A percentile compares a stretch with the other conserved stretches of the same genome.
These are phyloP conservation scores for Taiozyma sp. DNA, from an alignment of 1,139 yeast genomes.

Conservation along the genomic window DNA sequence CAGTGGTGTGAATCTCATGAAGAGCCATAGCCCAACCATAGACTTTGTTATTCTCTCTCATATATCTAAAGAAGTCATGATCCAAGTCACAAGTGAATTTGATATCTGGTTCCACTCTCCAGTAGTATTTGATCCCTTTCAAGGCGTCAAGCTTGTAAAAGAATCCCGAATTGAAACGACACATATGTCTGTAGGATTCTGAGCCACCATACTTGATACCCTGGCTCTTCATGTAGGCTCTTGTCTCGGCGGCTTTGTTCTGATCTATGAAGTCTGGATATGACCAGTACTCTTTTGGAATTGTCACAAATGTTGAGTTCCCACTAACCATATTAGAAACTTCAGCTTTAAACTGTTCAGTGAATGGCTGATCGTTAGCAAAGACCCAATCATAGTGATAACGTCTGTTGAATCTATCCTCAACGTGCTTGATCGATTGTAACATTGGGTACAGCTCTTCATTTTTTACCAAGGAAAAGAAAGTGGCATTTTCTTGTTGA, in stretches of 20 bases:
- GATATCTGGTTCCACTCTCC: conserved; percentile 61
- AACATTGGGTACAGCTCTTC: conserved; percentile 42
- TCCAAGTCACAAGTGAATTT: conserved; percentile 49
- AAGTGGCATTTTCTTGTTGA: conserved; percentile 42
- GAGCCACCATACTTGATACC: conserved; percentile 49
- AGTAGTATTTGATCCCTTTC: conserved; percentile 56
- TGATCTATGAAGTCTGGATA: conserved; percentile 65
- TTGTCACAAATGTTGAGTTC: conserved; percentile 53
- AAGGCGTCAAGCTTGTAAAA: conserved; percentile 52
- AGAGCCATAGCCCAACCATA: conserved; percentile 55
- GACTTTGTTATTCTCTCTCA: conserved; percentile 44
- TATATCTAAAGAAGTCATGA: conserved; percentile 47
- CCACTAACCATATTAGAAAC: conserved; percentile 53
- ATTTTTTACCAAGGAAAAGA: conserved; percentile 53
- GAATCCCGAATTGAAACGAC: conserved; percentile 53
- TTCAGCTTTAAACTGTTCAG: conserved; percentile 39
- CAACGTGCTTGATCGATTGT: conserved; percentile 47
- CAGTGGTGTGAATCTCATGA: conserved; percentile 47
- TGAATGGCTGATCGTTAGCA: conserved; percentile 51
- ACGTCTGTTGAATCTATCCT: conserved; percentile 49
- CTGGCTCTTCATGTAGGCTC: conserved; percentile 40
- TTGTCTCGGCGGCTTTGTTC: conserved; percentile 46
- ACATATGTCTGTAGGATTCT: conserved; percentile 60
- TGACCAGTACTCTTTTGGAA: conserved; percentile 69
- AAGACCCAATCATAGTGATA: conserved; percentile 63